phyloP scores from a whole-genome alignment of 495 filamentous ascomycete genomes.

The Margaritispora aquatica region DNA sequence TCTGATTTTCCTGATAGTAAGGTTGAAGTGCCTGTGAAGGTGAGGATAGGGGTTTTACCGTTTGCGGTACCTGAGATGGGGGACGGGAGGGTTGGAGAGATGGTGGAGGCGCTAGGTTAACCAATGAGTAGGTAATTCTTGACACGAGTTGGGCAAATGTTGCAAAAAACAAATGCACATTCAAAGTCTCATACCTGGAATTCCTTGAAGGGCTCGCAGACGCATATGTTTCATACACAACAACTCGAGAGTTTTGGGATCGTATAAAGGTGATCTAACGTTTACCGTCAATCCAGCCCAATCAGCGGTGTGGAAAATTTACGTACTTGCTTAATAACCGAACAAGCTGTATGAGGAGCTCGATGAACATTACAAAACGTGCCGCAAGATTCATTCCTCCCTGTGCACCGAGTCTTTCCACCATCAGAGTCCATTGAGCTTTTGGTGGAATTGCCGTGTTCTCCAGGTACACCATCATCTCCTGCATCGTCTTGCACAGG shows the following conservation, averaged over 20 bases:
- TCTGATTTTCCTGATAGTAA: slow-evolving; percentile 9
- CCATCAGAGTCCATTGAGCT: slow-evolving; percentile 45
- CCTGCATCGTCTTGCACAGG: slow-evolving; percentile 38
- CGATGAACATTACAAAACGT: slow-evolving; percentile 46
- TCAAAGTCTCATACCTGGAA: slow-evolving; percentile 21
- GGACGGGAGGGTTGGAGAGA: slow-evolving; percentile 13
- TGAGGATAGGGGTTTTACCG: not conserved
- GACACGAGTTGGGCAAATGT: not conserved
- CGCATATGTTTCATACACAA: slow-evolving; percentile 38
- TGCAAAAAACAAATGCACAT: not conserved
- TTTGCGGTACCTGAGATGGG: not conserved
- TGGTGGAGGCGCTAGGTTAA: slow-evolving; percentile 13
- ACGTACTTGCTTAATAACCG: slow-evolving; percentile 34
- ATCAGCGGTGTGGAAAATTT: slow-evolving; percentile 12
- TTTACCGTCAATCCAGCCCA: slow-evolving; percentile 9
- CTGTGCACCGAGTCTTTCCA: slow-evolving; percentile 31
- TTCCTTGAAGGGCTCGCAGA: slow-evolving; percentile 27
- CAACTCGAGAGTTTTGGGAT: slow-evolving; percentile 42
- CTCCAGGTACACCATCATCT: slow-evolving; percentile 44
- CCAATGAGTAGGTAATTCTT: slow-evolving; percentile 14
- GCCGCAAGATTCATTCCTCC: slow-evolving; percentile 42
- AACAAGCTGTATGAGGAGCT: slow-evolving; percentile 41
- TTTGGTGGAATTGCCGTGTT: slow-evolving; percentile 38
- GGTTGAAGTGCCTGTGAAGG: slow-evolving; percentile 6
- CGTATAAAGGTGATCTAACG: slow-evolving; percentile 43